These are phyloP conservation scores for Geotrichum phurueaensis DNA, from an alignment of 1,139 yeast genomes.

Conservation along the genomic window DNA sequence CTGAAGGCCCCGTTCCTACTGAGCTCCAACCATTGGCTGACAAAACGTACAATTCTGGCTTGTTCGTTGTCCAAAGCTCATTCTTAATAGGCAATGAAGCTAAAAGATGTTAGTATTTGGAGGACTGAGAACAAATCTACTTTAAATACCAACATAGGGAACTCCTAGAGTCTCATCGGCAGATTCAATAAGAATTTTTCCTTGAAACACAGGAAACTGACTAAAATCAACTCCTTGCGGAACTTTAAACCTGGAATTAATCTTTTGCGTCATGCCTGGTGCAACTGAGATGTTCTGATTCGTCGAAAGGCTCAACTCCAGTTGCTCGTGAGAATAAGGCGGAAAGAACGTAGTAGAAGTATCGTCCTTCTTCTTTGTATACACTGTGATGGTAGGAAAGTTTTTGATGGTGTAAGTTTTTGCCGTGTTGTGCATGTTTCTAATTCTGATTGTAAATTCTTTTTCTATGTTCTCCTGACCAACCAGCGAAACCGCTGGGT, in stretches of 20 bases:
- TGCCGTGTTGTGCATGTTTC: not conserved
- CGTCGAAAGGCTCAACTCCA: not conserved
- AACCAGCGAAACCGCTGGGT: conserved; percentile 18
- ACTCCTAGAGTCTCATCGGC: conserved; percentile 20
- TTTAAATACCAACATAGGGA: conserved; percentile 21
- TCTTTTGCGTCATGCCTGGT: not conserved
- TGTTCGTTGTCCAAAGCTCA: not conserved
- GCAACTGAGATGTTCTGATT: conserved; percentile 1
- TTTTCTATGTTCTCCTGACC: not conserved
- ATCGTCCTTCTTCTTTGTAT: not conserved
- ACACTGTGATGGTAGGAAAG: conserved; percentile 5
- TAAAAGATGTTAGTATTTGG: too few relatives aligned
- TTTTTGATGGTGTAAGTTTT: conserved; percentile 5
- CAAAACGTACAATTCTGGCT: conserved; percentile 9
- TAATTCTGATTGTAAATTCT: not conserved
- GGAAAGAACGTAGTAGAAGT: conserved; percentile 4
- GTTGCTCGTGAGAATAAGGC: conserved; percentile 12
- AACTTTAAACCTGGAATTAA: conserved; percentile 28
- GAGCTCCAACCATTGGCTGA: conserved; percentile 6
- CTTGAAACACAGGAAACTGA: conserved; percentile 14
- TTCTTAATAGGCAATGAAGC: not conserved
- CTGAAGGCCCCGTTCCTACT: not conserved
- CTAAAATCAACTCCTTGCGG: conserved; percentile 2
- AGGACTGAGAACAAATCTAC: too few relatives aligned
- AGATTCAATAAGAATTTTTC: conserved; percentile 21